A percentile compares a stretch with the other conserved stretches of the same genome.
phyloP scores from a whole-genome alignment of 257 asterid genomes.

The Craterostigma plantagineum region DNA sequence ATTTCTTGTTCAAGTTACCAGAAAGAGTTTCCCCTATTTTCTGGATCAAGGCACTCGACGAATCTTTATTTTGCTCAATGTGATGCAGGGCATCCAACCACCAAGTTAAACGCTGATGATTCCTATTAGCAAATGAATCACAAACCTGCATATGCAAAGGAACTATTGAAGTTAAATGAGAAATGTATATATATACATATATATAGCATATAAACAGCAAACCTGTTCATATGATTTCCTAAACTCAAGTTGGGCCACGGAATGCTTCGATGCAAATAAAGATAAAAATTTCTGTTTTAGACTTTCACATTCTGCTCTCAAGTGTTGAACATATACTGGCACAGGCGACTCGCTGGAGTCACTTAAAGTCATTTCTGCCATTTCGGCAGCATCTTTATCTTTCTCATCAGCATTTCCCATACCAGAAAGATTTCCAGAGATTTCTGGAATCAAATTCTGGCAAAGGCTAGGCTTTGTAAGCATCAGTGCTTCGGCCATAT shows the following conservation, averaged over 20 bases:
- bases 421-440: too few species aligned
- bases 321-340: slow-evolving; percentile 19
- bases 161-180: too few species aligned
- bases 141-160: slow-evolving; percentile 31
- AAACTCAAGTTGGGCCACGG: slow-evolving; percentile 68
- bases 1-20: slow-evolving; percentile 37
- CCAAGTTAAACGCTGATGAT: slow-evolving; percentile 46
- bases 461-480: slow-evolving; percentile 20
- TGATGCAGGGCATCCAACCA: slow-evolving; percentile 83
- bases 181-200: too few species aligned
- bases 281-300: slow-evolving; percentile 58
- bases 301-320: slow-evolving; percentile 42
- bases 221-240: slow-evolving; percentile 71
- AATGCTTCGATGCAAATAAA: slow-evolving; percentile 41
- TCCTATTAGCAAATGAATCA: slow-evolving; percentile 30
- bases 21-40: slow-evolving; percentile 74
- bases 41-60: slow-evolving; percentile 34
- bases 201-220: slow-evolving; percentile 11
- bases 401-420: slow-evolving; percentile 14
- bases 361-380: slow-evolving; percentile 10
- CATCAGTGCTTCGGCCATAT: slow-evolving; percentile 60
- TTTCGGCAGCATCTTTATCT: slow-evolving; percentile 15
- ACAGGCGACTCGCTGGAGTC: slow-evolving; percentile 8
- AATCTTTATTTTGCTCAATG: slow-evolving; percentile 59
- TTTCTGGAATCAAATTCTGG: too few species aligned